Evolutionary conservation across 2,329 filamentous ascomycete species (phyloP), one percentile per base, ranked within the genome.

Genomic region (Pochonia chlamydosporia): DNA sequence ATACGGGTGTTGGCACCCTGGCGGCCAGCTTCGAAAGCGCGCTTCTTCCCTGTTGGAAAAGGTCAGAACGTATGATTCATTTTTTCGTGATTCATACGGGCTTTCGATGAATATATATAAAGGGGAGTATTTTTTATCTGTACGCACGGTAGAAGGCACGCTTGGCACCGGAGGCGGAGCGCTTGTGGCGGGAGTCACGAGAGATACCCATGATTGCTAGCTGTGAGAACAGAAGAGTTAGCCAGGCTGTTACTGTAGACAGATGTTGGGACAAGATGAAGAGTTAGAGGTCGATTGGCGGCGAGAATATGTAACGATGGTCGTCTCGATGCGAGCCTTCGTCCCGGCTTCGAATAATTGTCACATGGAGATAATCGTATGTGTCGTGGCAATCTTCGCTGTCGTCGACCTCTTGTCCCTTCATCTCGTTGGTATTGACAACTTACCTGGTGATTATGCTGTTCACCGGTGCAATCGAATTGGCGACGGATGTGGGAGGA

Each of bases 1-100:
- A 99, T 97, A 87, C 92, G 89, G 79, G 93, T 99, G 85, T 93
- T 95, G 82, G 93, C 89, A 73, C 92, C 89, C 84, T 99, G 93
- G 74, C 93, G 92, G 75, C 93, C 93, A 77, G 91, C 90, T 86
- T 99, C 95, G 88, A 99, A 99, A 83, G 91, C 95, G 80, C 83
- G 82, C 83, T 87, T 92, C 93, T 99, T 89, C 83, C 82, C 81
- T 82, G 73, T 74, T 81, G 78, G 80, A 68, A 71, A 60, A 82
- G 79, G 81, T 87, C 79, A 87, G 84, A 86, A 85, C 80, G 81
- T 76, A 83, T 81, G 78, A 67, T 67, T 61, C 59, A 50, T 51
- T 39, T 14, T 23, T 13, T 39, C 23, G 7, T 21, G 55, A 52
- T 20, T 44, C 72, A 84, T 81, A 84, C 81, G 81, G 81, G 81